Conservation (phyloP, 257 asterid species). For the Nicotiana tabacum region DNA sequence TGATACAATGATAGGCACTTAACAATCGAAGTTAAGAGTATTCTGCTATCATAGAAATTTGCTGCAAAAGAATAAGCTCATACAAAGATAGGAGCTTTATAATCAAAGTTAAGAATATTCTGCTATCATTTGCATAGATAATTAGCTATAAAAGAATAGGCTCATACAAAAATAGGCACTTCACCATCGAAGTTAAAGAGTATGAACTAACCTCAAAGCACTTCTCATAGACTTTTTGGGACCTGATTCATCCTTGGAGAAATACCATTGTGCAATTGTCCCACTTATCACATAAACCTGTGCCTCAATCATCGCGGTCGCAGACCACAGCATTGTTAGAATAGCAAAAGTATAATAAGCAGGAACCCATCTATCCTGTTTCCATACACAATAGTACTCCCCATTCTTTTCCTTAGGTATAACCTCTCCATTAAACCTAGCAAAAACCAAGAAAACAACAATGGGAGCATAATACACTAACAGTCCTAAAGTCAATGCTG, state of each 20-base stretch:
- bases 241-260: slow-evolving; percentile 60
- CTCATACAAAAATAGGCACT: background rate
- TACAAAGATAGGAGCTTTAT: too few relatives aligned
- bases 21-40: background rate
- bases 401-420: slow-evolving; percentile 62
- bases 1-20: background rate
- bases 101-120: too few relatives aligned
- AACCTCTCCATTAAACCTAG: slow-evolving; percentile 69
- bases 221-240: slow-evolving; percentile 74
- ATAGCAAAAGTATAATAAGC: slow-evolving; percentile 78
- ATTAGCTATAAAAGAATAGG: background rate
- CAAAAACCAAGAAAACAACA: slow-evolving; percentile 68
- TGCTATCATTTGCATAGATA: background rate
- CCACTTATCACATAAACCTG: slow-evolving; percentile 89
- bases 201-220: slow-evolving; percentile 60
- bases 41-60: too few relatives aligned
- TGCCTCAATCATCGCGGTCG: slow-evolving; percentile 83
- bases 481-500: slow-evolving; percentile 53
- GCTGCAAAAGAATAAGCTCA: too few relatives aligned
- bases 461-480: slow-evolving; percentile 65
- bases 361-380: slow-evolving; percentile 92
- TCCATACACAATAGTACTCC: slow-evolving; percentile 73
- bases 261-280: slow-evolving; percentile 91
- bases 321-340: slow-evolving; percentile 94
- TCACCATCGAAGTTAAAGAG: slow-evolving; percentile 5